Base-by-base conservation (phyloP, 768 basidiomycete species). In the Serpula lacrymans region DNA sequence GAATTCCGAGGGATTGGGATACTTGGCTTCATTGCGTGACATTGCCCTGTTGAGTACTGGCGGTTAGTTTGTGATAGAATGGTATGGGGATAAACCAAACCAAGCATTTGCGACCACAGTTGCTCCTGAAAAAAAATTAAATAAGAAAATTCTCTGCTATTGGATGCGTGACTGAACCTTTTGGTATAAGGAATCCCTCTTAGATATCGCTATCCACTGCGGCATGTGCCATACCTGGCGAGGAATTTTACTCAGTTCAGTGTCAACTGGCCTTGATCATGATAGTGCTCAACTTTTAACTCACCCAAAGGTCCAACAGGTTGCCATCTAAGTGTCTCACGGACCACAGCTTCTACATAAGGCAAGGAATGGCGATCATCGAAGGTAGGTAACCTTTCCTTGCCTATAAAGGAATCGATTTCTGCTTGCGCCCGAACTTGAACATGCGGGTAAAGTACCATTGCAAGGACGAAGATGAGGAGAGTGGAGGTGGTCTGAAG, bases 1-100 rank as follows among this genome's bases (percentile, higher is more conserved):
- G 60, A 78, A 77, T 25, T 50, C 49, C 32, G 68, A 65, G 3
- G 78, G 75, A 22, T 77, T 67, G 5, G 71, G 72, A 58, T 78
- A 82, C 33, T 68, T 57, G 10, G 48, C 54, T 34, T 67, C 64
- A 54, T 78, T 73, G 50, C 75, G 76, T 13, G 76, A 59, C 28
- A 67, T 64, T 13, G 59, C 61, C 64, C 67, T 69, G 39, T n/a
- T n/a, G n/a, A n/a, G n/a, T n/a, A n/a, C n/a, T n/a, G n/a, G n/a
- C n/a, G n/a, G n/a, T n/a, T n/a, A n/a, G n/a, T n/a, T n/a, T n/a
- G n/a, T n/a, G n/a, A n/a, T n/a, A n/a, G n/a, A n/a, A n/a, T n/a
- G n/a, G n/a, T n/a, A n/a, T n/a, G n/a, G n/a, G n/a, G n/a, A n/a
- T n/a, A n/a, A n/a, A n/a, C n/a, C n/a, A n/a, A n/a, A 60, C 60